Base-by-base conservation (phyloP, 2,329 filamentous ascomycete species). In the Botryotinia globosa region DNA sequence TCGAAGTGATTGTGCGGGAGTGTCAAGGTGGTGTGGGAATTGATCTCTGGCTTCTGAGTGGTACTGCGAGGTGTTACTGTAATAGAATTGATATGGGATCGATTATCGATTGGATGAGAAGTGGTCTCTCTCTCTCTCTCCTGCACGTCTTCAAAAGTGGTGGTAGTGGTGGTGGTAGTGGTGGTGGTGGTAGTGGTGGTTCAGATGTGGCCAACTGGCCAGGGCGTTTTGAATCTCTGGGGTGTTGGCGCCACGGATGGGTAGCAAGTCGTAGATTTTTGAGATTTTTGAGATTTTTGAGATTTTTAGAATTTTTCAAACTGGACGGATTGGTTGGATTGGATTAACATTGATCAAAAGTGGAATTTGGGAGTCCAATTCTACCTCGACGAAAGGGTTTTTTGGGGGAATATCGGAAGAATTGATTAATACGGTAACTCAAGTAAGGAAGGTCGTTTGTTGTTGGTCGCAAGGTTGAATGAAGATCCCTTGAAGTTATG, bases 231-330 rank as follows among this genome's bases (percentile, higher is more conserved):
- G 32, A 51, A 37, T 7, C 39, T 51, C 39, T 25, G 39, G 63
- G 70, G 44, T 72, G 44, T 72, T 56, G 70, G 70, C 62, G 70
- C 51, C 25, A 61, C 51, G 51, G 29, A 66, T 67, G 70, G 62
- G 34, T 67, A 51, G 39, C 59, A 37, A 32, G 45, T 65, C 59
- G 44, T 62, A 34, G 42, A 37, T 39, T 51, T 62, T 54, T 39
- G n/a, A 51, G 48, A 51, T 51, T 51, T 51, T 51, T n/a, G 25
- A 51, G 48, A 51, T 51, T n/a, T n/a, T n/a, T n/a, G n/a, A 51
- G 48, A 51, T 51, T 51, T 51, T 51, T n/a, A 25, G 25, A n/a
- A 56, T 56, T 56, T 56, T 18, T 18, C n/a, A 3, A 1, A 18
- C 14, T 8, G 29, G n/a, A n/a, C n/a, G n/a, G n/a, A n/a, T n/a